Evolutionary conservation across 2,329 filamentous ascomycete species (phyloP), one percentile per base, ranked within the genome.

Genomic region (Helicocarpus griseus): DNA sequence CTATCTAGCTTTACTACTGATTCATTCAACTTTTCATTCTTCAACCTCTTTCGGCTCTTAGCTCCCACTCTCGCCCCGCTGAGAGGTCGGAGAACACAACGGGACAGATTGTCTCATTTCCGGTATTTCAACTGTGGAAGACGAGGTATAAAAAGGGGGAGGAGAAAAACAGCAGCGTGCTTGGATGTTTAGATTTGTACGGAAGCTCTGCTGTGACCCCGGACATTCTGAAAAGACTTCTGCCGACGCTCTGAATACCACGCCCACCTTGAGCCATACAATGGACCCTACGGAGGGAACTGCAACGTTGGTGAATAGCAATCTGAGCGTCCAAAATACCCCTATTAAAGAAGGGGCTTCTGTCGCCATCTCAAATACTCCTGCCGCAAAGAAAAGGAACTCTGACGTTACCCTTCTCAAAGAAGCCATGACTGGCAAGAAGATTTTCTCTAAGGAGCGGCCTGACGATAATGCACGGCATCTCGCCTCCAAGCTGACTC

Each of bases 401-500:
- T 14, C 4, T n/a, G 49, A 46, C 17, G 40, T 28, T 28, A 24
- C 31, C 24, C 14, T 35, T n/a, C 21, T 38, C n/a, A 51, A 51
- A 44, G 8, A 43, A 40, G 36, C 40, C 26, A 51, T 51, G 49
- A 51, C 49, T 33, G 49, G 49, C 40, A 51, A 51, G 19, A 51
- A 51, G 41, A 46, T 51, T 28, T 17, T 46, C 26, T 51, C 49
- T 14, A 39, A 46, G 26, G 49, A 51, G 40, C 33, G 49, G 31
- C 49, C 49, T 14, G 49, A 51, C 22, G 49, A 51, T 41, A 46
- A 51, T 38, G 49, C 49, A 9, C 40, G 49, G 26, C 49, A 51
- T 36, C 40, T 46, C 24, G 49, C 49, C 26, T 51, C 49, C 24
- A 44, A 29, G 40, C 31, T 51, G 39, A 51, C 39, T 9, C 43